Conservation (phyloP, 192 early-diverging fungal species). For the Borealophlyctis nickersoniae region DNA sequence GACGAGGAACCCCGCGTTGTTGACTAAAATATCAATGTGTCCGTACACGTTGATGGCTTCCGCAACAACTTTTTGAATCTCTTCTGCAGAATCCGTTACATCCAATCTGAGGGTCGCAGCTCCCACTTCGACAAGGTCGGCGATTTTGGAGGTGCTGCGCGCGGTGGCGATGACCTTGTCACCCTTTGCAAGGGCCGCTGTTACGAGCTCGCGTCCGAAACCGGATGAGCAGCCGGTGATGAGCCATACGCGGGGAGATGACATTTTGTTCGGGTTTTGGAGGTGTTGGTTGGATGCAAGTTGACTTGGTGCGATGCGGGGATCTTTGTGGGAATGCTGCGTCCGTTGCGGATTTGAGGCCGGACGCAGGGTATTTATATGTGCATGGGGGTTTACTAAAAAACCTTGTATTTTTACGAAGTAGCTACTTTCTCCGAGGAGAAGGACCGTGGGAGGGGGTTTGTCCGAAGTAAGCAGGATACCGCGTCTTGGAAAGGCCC, state of each 20-base stretch:
- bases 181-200: neutral
- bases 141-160: neutral
- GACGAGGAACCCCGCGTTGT: slow-evolving; percentile 67
- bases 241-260: slow-evolving; percentile 6
- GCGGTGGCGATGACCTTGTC: slow-evolving; percentile 8
- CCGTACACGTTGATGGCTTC: neutral
- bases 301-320: too few relatives aligned
- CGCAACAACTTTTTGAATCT: neutral
- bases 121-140: slow-evolving; percentile 1
- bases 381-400: too few relatives aligned
- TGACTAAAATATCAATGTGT: slow-evolving; percentile 73
- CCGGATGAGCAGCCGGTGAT: slow-evolving; percentile 4
- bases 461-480: too few relatives aligned
- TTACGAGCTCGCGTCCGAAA: slow-evolving; percentile 3
- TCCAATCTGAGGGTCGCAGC: neutral
- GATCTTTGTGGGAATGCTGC: too few relatives aligned
- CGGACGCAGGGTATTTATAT: too few relatives aligned
- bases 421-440: too few relatives aligned
- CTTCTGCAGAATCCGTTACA: neutral
- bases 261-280: too few relatives aligned
- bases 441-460: too few relatives aligned
- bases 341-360: too few relatives aligned
- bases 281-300: too few relatives aligned
- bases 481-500: too few relatives aligned
- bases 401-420: too few relatives aligned